A percentile compares a stretch with the other conserved stretches of the same genome.
Conservation (phyloP, 2,329 filamentous ascomycete species). For the Exophiala dermatitidis region DNA sequence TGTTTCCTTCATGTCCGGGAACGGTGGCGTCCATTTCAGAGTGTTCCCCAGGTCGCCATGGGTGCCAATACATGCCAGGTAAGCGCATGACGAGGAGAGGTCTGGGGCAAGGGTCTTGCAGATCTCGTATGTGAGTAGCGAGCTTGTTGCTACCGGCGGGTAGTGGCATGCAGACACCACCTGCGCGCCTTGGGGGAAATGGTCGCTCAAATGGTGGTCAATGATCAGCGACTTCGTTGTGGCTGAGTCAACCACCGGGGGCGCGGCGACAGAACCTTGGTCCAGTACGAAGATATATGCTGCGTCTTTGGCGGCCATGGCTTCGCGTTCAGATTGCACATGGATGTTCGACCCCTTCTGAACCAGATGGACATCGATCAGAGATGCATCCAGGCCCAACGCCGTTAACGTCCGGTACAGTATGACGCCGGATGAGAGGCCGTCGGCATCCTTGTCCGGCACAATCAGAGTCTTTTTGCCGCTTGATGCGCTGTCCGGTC, state of each 20-base stretch:
- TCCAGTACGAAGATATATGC: constrained; percentile 58
- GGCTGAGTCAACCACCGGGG: constrained; percentile 46
- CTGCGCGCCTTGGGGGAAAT: constrained; percentile 50
- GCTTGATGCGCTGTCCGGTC: constrained; percentile 41
- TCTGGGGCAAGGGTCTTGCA: constrained; percentile 51
- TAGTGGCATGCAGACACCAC: constrained; percentile 58
- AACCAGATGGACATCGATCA: constrained; percentile 54
- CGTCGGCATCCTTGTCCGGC: constrained; percentile 64
- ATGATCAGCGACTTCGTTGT: constrained; percentile 51
- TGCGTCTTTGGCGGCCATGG: constrained; percentile 47
- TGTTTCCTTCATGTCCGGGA: constrained; percentile 56
- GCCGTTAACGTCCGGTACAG: constrained; percentile 52
- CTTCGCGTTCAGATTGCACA: constrained; percentile 45
- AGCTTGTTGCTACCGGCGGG: constrained; percentile 58
- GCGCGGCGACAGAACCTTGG: constrained; percentile 53
- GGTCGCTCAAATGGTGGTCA: constrained; percentile 57
- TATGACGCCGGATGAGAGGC: constrained; percentile 58
- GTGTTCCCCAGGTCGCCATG: constrained; percentile 60
- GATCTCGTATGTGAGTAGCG: constrained; percentile 58
- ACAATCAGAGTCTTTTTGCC: constrained; percentile 52
- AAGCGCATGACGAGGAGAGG: constrained; percentile 47
- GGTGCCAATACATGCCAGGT: constrained; percentile 58
- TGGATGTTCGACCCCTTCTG: constrained; percentile 55
- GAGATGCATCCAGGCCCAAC: constrained; percentile 48
- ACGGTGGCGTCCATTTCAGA: constrained; percentile 59